Evolutionary conservation across 352 stramenopile genomes (phyloP), one percentile per base, ranked within the genome.

Genomic region (Globisporangium paddicum): DNA sequence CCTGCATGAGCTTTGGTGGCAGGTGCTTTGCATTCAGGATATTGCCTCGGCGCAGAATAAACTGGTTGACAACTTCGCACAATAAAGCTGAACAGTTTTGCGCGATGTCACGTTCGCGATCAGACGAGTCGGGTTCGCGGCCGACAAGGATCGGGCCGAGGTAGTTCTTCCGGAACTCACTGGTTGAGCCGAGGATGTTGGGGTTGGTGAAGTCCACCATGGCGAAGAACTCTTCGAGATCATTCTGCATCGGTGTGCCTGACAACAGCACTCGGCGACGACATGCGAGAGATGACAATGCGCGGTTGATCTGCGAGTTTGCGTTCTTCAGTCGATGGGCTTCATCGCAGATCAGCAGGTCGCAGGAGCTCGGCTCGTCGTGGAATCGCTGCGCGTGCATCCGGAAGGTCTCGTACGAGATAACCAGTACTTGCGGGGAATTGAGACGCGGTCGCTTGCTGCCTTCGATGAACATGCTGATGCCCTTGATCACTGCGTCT

Each of bases 1-100:
- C 96, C 62, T 99, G 96, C 59, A 98, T 98, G 14, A 99, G 75
- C 67, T 99, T 99, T 25, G 97, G 96, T 13, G 97, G 97, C 8
- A 99, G 72, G 66, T 99, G 96, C 66, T 99, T 94, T 7, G 96
- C 96, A 70, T 99, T 99, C n/a, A 99, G 69, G 28, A 97, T 98
- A 71, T 99, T 99, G 58, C 97, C 93, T 63, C 97, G 84, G 3
- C 97, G 85, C 49, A 99, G 67, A 68, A 99, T 99, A 55, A 99
- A 99, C 64, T 99, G 86, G 76, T 99, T 99, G 26, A 99, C 96
- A 57, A 98, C 96, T 58, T 92, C 82, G 59, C 89, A 98, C 69
- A 99, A 90, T 69, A 98, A 91, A 1, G 95, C 90, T 16, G 98
- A 98, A 60, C 93, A 97, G 2, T 73, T 77, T 54, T 92, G 82